Evolutionary conservation across 495 filamentous ascomycete species (phyloP), one percentile per base, ranked within the genome.

Genomic region (Poronia punctata): DNA sequence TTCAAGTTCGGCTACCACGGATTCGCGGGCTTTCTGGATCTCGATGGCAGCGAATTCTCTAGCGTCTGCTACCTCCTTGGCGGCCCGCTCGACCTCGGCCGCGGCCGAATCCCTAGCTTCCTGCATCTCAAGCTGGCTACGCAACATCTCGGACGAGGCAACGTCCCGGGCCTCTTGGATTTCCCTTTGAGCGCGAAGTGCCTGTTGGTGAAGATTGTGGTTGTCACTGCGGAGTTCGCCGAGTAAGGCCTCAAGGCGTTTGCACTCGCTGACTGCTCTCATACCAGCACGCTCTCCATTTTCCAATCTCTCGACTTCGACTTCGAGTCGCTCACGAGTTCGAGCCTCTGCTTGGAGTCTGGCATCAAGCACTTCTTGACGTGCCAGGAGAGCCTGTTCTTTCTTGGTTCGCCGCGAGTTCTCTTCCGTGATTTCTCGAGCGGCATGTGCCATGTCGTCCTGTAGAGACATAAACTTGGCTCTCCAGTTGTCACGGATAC

Each of bases 31-130:
- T 27, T 86, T 81, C 51, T 89, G 78, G 38, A 88, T 75, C 53
- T 97, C 90, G 9, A 76, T 67, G 19, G 77, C 79, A 26, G 73
- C 84, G 18, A 78, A 77, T 47, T 90, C 84, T 37, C 81, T 79
- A 30, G 88, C 83, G 50, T 92, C 83, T 42, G 84, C 74, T 49
- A 84, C 82, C 53, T 96, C 88, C 37, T 86, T 76, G 59, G 90
- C 81, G 57, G 78, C 82, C 14, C 78, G 78, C 9, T 22, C 4
- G 11, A 46, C 23, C 19, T 35, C 43, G 3, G 22, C 22, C 2
- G 36, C 43, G 3, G 43, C 43, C 7, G 43, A 18, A 45, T 45
- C 35, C 20, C 31, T 45, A 11, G 12, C 37, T 9, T 41, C 31
- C n/a, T 30, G 36, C 3, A 41, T 43, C 27, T 40, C 24, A 29